Evolutionary conservation across 1,139 yeast species (phyloP), one percentile per base, ranked within the genome.

Genomic region (Zygoascus sp.): DNA sequence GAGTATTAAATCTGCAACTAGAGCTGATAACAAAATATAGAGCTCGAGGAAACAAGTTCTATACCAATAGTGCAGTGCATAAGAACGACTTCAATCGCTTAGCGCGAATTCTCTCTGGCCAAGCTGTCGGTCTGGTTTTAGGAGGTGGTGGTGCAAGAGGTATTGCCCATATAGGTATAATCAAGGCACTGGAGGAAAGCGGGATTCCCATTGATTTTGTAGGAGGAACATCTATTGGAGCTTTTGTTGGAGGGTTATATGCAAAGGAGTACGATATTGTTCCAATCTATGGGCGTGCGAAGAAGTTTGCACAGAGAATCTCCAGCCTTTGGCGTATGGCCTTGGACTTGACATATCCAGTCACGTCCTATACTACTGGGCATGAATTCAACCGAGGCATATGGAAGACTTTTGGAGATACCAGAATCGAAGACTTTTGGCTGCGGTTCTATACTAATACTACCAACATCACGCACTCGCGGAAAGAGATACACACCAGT

Each of bases 111-210:
- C 67, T 92, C 21, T 86, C 97, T 0, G 95, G 96, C 13, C 89
- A 89, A 62, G 96, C 96, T 0, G 88, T 92, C 32, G 98, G 97
- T 0, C 70, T 92, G 16, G 97, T 92, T 2, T 72, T 92, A 7
- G 98, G 98, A 3, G 98, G 98, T 11, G 98, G 98, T 40, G 98
- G 98, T 25, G 96, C 98, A 0, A 75, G 98, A 57, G 98, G 98
- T 1, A 76, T 92, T 13, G 79, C 96, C 7, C 98, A 92, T 62
- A 75, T 90, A 42, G 98, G 98, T 5, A 83, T 92, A 2, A 79
- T 92, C n/a, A 80, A 82, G 46, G 96, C 97, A 0, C 69, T 92
- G n/a, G 97, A 92, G 63, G 94, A 86, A 55, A 81, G 81, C 50
- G 97, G 97, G 0, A 86, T 92, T 8, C 98, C 98, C 0, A 81